Evolutionary conservation across 2,329 filamentous ascomycete species (phyloP).

Genomic region (Ceratocystis smalleyi): DNA sequence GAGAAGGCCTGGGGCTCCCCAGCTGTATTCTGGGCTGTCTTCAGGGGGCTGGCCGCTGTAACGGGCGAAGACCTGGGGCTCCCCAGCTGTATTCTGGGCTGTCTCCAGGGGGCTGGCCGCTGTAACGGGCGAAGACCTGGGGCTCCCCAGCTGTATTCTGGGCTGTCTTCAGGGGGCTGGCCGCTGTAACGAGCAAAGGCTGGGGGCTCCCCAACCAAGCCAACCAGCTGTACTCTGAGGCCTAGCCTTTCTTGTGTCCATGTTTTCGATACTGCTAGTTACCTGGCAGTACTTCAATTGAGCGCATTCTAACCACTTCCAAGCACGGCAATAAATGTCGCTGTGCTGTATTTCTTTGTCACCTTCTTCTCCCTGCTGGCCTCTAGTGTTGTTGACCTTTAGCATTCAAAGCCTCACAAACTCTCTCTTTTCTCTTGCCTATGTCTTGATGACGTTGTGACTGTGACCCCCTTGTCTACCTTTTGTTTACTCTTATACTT

Average conservation of each 20-base stretch:
- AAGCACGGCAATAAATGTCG: background rate
- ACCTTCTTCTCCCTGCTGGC: background rate
- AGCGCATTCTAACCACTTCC: background rate
- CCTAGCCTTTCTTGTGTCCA: too few species aligned
- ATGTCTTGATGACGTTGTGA: slow-evolving; percentile 11
- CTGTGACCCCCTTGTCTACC: background rate
- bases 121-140: too few species aligned
- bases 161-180: background rate
- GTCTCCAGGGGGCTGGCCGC: too few species aligned
- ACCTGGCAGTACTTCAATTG: background rate
- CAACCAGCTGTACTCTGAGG: too few species aligned
- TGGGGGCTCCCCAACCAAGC: too few species aligned
- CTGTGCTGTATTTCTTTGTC: background rate
- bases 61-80: too few species aligned
- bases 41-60: background rate
- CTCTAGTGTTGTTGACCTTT: too few species aligned
- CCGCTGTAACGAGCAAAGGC: background rate
- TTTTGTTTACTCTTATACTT: background rate
- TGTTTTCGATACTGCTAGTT: too few species aligned
- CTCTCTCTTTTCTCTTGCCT: background rate
- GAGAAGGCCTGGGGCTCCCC: too few species aligned
- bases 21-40: background rate
- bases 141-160: background rate
- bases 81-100: too few species aligned
- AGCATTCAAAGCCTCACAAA: background rate